Conservation (phyloP, 768 basidiomycete species). For the Neoboletus brunneissimus region DNA sequence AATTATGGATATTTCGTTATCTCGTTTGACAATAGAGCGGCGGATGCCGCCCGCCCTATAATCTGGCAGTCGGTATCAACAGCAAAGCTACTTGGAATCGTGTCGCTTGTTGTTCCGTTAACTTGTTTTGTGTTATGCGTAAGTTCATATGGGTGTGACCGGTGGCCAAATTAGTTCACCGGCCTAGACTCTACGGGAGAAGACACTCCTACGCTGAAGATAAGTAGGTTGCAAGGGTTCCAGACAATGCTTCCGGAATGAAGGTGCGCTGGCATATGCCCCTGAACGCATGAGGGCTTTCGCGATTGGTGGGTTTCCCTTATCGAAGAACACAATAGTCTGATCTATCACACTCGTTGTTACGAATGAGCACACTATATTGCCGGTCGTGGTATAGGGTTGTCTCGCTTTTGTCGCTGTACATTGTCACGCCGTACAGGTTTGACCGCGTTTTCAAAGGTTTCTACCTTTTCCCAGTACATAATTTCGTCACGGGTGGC, state of each 20-base stretch:
- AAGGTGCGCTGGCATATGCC: constrained; percentile 8
- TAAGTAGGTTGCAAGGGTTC: constrained; percentile 11
- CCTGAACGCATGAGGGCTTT: constrained; percentile 15
- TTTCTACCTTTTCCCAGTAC: background rate
- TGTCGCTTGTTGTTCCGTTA: background rate
- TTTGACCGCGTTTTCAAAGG: background rate
- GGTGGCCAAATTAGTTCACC: constrained; percentile 21
- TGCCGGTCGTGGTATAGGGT: constrained; percentile 1
- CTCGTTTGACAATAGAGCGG: constrained; percentile 7
- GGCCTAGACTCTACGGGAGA: background rate
- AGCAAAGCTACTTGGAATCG: background rate
- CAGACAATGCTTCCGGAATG: constrained; percentile 12
- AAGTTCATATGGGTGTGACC: constrained; percentile 4
- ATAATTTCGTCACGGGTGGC: constrained; percentile 1
- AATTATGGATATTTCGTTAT: background rate
- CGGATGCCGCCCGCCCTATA: constrained; percentile 1
- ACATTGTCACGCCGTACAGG: background rate
- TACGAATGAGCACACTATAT: background rate
- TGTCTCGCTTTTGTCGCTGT: background rate
- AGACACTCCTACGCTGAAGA: constrained; percentile 4
- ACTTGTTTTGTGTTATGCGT: background rate
- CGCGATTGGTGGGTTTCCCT: constrained; percentile 24
- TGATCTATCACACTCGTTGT: constrained; percentile 1
- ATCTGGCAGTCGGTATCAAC: background rate
- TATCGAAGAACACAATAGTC: constrained; percentile 4